Evolutionary conservation across 345 rosid species (phyloP), one percentile per base, ranked within the genome.

Genomic region (Clausena lansium): DNA sequence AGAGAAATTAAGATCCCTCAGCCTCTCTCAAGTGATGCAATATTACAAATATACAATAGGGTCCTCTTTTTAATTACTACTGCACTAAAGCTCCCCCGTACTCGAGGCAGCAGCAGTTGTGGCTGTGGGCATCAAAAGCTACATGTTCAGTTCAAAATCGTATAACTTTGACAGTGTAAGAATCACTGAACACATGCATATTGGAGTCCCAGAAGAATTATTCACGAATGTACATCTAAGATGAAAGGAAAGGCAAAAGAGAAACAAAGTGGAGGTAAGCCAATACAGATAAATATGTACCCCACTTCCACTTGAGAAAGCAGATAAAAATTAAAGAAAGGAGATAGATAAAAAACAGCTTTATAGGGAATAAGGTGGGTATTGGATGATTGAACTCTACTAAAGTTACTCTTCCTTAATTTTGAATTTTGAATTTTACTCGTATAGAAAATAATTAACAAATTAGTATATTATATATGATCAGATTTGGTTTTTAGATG

Each of bases 301-400:
- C 87, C 86, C 89, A 86, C 85, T 45, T 45, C 50, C 50, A 13
- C 17, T 45, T 45, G 50, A 45, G 50, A 45, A 45, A 45, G 50
- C 50, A 45, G 74, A 72, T 73, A 60, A 67, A 71, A 84, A 81
- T 45, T 24, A 70, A 79, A 41, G 10, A 38, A 68, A 70, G 70
- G 38, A 73, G 67, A 58, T 71, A 20, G 80, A 22, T 35, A 78
- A 78, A 79, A 74, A 50, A 45, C 87, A 87, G 88, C 89, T 87
- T 90, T 86, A 77, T 80, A 75, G 85, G 83, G 91, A 88, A 88
- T 84, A 85, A 88, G 91, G 83, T 75, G 81, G 79, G 73, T 70
- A 66, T 76, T 83, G 80, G 86, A 87, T 89, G 91, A 89, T 81
- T 89, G 87, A 89, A 82, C 82, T 84, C 39, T 69, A 79, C 64